A percentile compares a stretch with the other conserved stretches of the same genome.
phyloP scores from a whole-genome alignment of 345 rosid genomes.

The Lepidium didymum region DNA sequence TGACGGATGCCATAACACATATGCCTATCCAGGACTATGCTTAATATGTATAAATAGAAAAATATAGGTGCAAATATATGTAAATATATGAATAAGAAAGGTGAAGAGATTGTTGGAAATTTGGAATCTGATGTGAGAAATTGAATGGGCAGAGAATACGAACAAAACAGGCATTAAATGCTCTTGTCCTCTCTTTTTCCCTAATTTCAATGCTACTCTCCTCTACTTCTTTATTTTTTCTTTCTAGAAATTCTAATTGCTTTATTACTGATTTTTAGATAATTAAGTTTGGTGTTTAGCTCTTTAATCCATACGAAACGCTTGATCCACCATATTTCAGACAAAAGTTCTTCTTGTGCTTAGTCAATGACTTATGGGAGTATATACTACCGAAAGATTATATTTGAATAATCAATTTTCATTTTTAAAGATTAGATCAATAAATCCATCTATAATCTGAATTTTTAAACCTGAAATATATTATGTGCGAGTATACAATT shows the following conservation, averaged over 20 bases:
- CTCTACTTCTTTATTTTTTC: slow-evolving; percentile 1
- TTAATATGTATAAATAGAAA: background rate
- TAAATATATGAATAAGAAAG: background rate
- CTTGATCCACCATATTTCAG: background rate
- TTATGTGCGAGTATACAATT: too few relatives aligned
- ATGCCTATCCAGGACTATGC: too few relatives aligned
- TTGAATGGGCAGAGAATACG: slow-evolving; percentile 21
- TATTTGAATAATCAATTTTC: too few relatives aligned
- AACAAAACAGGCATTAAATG: slow-evolving; percentile 36
- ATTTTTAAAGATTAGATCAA: too few relatives aligned
- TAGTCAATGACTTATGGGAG: background rate
- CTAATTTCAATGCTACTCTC: slow-evolving; percentile 66
- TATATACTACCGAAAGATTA: background rate
- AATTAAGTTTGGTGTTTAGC: background rate
- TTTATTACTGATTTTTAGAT: background rate
- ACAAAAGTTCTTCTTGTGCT: background rate
- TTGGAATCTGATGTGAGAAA: slow-evolving; percentile 18
- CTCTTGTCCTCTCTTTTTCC: slow-evolving; percentile 29
- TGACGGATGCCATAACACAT: too few relatives aligned
- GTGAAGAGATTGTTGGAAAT: slow-evolving; percentile 1
- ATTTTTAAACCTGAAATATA: too few relatives aligned
- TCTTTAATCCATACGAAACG: background rate
- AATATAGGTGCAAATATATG: background rate
- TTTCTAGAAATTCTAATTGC: slow-evolving; percentile 3
- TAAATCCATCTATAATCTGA: too few relatives aligned